Base-by-base conservation (phyloP, 2,329 filamentous ascomycete genomes). In the Cladophialophora exuberans region DNA sequence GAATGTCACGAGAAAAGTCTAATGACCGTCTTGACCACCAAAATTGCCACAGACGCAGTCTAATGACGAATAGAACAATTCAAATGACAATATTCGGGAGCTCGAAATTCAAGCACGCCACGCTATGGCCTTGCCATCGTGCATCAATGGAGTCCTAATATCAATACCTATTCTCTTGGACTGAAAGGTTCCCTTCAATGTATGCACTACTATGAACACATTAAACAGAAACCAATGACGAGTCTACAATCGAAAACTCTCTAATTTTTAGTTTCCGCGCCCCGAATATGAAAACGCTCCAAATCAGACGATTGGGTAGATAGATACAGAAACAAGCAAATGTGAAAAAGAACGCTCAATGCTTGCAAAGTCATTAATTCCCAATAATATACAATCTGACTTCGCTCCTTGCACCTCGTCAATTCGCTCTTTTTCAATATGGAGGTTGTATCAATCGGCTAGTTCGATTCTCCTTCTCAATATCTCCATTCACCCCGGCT, bases 401-500 rank as follows among this genome's bases (percentile, higher is more conserved):
- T 20, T 20, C 35, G n/a, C 22, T 20, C 2, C n/a, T n/a, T n/a
- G n/a, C n/a, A n/a, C n/a, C n/a, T n/a, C n/a, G n/a, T n/a, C n/a
- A n/a, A n/a, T n/a, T n/a, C n/a, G n/a, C n/a, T n/a, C n/a, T n/a
- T n/a, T n/a, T n/a, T 51, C 47, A 63, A 53, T 63, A 63, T 35
- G 61, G 61, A 41, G 62, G 60, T 38, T 46, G 49, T 15, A 64
- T 59, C 43, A 58, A 41, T 23, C 58, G 56, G 47, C 49, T 52
- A 18, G 41, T 31, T 45, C 56, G 48, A 38, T 46, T 52, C 28
- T 56, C 56, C 39, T 54, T 47, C 20, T 57, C 38, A 38, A 46
- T 26, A 25, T 50, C 47, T 30, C 38, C 48, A 18, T 23, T 43
- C 22, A 30, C 36, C 52, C 57, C 45, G 54, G 66, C 49, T 9